Evolutionary conservation across 192 early-diverging fungal genomes (phyloP).

Genomic region (Entomortierella chlamydospora): DNA sequence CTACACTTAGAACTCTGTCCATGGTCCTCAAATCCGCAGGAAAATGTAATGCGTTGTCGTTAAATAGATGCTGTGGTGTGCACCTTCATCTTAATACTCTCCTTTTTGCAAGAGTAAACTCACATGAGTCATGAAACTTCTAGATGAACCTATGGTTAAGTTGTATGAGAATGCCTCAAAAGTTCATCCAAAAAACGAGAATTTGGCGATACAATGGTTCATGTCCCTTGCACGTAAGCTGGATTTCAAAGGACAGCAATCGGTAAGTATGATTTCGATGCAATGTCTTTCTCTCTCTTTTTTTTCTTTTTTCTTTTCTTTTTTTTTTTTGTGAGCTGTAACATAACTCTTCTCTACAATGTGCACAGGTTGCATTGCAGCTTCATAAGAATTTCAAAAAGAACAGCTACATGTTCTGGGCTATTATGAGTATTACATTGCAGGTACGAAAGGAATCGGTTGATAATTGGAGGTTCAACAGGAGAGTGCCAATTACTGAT

Average conservation of each 20-base stretch:
- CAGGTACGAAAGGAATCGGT: slow-evolving; percentile 63
- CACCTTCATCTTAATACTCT: background rate
- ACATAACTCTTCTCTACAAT: background rate
- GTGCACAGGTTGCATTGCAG: slow-evolving; percentile 74
- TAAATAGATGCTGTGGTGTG: no score
- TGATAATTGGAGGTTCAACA: no score
- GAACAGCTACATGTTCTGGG: slow-evolving; percentile 89
- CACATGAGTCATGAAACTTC: background rate
- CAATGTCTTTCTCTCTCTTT: no score
- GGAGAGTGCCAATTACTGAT: no score
- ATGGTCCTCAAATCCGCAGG: slow-evolving; percentile 67
- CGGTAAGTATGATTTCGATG: slow-evolving; percentile 59
- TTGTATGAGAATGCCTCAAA: slow-evolving; percentile 78
- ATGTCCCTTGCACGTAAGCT: slow-evolving; percentile 80
- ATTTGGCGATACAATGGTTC: slow-evolving; percentile 80
- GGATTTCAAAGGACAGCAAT: slow-evolving; percentile 76
- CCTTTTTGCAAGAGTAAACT: no score
- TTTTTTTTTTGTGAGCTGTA: background rate
- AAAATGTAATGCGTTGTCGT: slow-evolving; percentile 53
- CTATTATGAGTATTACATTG: slow-evolving; percentile 80
- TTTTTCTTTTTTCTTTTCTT: no score
- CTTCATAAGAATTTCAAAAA: slow-evolving; percentile 84
- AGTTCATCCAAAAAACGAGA: slow-evolving; percentile 73
- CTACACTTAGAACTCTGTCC: slow-evolving; percentile 68
- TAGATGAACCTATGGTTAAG: slow-evolving; percentile 76